phyloP scores from a whole-genome alignment of 371 early-diverging fungal species.

The Saksenaea vasiformis region DNA sequence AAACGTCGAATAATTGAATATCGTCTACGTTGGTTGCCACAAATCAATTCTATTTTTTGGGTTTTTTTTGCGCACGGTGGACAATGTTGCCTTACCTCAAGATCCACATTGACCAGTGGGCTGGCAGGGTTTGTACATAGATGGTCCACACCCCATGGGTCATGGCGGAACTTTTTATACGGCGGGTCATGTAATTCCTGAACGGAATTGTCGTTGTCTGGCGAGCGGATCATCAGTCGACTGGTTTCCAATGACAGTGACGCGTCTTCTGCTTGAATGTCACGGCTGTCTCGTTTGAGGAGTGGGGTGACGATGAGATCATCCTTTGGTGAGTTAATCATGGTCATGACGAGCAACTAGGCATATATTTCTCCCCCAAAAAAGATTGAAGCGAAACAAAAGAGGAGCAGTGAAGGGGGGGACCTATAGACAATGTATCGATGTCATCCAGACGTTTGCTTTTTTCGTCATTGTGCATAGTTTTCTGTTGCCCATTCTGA shows the following conservation, averaged over 20 bases:
- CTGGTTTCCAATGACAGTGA: conserved; percentile 31
- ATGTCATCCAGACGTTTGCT: conserved; percentile 6
- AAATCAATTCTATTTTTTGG: conserved; percentile 9
- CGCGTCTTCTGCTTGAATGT: conserved; percentile 16
- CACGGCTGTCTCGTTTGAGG: conserved; percentile 11
- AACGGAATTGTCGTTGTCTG: conserved; percentile 7
- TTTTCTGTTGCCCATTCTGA: not conserved
- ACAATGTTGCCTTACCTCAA: conserved; percentile 31
- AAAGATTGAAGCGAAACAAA: not conserved
- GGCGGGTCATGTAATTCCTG: conserved; percentile 17
- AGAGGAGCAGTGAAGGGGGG: not conserved
- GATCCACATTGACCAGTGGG: conserved; percentile 33
- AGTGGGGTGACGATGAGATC: conserved; percentile 8
- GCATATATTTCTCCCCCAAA: not conserved
- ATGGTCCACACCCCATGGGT: conserved; percentile 32
- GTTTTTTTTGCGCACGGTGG: not conserved
- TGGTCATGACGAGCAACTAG: conserved; percentile 1
- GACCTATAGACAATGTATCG: not conserved
- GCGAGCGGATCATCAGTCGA: conserved; percentile 31
- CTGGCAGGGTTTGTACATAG: conserved; percentile 34
- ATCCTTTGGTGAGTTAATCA: conserved; percentile 1
- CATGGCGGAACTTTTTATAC: conserved; percentile 28
- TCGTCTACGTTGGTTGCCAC: conserved; percentile 20
- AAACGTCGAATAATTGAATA: conserved; percentile 40
- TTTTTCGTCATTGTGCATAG: conserved; percentile 3